phyloP scores from a whole-genome alignment of 2,329 filamentous ascomycete species.

The Claviceps maximensis region DNA sequence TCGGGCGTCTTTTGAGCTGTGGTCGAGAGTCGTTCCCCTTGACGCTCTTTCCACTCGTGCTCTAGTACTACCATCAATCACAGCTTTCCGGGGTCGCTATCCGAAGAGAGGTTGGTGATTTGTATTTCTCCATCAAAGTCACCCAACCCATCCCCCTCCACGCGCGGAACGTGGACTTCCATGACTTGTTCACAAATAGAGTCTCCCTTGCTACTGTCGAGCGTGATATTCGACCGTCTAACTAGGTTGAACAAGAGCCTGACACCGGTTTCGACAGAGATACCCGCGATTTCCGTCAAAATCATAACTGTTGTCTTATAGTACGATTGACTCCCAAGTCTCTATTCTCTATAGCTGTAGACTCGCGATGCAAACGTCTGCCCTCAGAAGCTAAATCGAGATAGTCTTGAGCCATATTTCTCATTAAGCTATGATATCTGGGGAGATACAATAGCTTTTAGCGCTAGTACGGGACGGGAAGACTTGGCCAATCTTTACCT shows the following conservation, averaged over 20 bases:
- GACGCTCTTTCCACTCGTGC: neutral
- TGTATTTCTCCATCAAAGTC: slow-evolving; percentile 1
- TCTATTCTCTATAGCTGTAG: neutral
- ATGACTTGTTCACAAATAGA: neutral
- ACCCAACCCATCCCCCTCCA: neutral
- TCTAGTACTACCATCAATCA: slow-evolving; percentile 1
- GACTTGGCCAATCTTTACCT: neutral
- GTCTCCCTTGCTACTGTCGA: neutral
- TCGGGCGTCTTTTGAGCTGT: neutral
- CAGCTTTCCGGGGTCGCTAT: neutral
- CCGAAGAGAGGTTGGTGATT: slow-evolving; percentile 5
- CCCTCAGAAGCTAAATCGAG: neutral
- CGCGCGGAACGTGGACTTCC: neutral
- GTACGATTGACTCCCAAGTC: neutral
- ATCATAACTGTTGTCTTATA: neutral
- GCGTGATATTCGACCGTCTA: neutral
- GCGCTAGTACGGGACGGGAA: neutral
- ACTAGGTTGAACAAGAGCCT: neutral
- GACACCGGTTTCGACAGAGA: neutral
- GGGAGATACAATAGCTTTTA: neutral
- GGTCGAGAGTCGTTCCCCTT: neutral
- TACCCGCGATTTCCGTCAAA: neutral
- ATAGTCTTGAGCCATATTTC: neutral
- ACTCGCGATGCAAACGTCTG: neutral
- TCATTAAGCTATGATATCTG: neutral